These are phyloP conservation scores for Lactuca saligna DNA, from an alignment of 129 eudicot genomes.

Conservation along the genomic window DNA sequence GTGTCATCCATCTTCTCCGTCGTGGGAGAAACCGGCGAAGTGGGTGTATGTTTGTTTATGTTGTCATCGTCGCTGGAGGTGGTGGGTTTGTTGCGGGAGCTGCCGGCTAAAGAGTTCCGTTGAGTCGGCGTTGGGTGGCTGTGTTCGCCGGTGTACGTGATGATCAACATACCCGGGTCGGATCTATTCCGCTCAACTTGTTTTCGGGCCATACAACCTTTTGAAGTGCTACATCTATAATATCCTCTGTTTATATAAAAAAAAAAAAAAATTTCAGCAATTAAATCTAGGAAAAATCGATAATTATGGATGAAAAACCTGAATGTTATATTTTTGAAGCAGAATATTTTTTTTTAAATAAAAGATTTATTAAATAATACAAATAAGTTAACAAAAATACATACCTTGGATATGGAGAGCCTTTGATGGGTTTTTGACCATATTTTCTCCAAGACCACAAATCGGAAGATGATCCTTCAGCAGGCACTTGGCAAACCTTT, in stretches of 20 bases:
- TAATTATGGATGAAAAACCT: not conserved
- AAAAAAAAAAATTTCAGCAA: not conserved
- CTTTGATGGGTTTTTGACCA: conserved; percentile 98
- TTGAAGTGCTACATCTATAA: conserved; percentile 88
- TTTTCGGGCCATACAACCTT: conserved; percentile 93
- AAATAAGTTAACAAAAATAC: not conserved
- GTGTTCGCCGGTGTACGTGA: conserved; percentile 88
- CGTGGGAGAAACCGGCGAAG: conserved; percentile 52
- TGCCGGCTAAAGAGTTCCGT: conserved; percentile 84
- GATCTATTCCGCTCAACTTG: conserved; percentile 98
- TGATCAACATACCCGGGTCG: conserved; percentile 83
- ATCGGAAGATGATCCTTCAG: conserved; percentile 87
- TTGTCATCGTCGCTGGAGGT: conserved; percentile 41
- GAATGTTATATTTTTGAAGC: not conserved
- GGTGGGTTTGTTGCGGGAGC: conserved; percentile 58
- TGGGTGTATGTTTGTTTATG: conserved; percentile 39
- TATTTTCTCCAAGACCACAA: conserved; percentile 99
- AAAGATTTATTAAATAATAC: not conserved
- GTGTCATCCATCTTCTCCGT: conserved; percentile 48
- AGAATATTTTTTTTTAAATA: not conserved
- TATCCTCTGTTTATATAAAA: conserved; percentile 64
- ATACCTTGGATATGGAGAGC: conserved; percentile 98
- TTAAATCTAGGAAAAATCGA: not conserved
- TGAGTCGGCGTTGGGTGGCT: conserved; percentile 87
- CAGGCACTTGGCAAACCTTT: conserved; percentile 87